A percentile compares a stretch with the other conserved stretches of the same genome.
phyloP scores from a whole-genome alignment of 1,284 basidiomycete species.

The Irpex sp. region DNA sequence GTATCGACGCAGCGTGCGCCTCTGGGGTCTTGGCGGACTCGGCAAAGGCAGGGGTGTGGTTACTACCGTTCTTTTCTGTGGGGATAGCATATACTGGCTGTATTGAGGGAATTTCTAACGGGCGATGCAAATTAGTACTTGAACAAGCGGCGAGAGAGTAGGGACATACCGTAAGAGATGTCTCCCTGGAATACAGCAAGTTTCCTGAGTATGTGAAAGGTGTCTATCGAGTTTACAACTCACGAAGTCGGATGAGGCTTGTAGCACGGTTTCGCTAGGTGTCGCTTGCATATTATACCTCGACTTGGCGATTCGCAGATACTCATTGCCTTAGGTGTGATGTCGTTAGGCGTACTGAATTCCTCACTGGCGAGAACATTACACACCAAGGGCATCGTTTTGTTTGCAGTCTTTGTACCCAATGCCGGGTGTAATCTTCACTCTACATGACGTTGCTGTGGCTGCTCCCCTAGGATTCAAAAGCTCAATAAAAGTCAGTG shows the following conservation, averaged over 20 bases:
- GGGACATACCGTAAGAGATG: conserved; percentile 49
- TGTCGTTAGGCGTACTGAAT: background rate
- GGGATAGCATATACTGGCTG: conserved; percentile 40
- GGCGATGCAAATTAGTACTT: conserved; percentile 7
- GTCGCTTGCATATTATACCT: conserved; percentile 50
- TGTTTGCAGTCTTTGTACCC: conserved; percentile 60
- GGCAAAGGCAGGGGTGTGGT: conserved; percentile 61
- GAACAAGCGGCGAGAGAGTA: background rate
- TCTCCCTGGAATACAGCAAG: conserved; percentile 44
- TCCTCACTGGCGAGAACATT: background rate
- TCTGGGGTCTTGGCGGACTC: conserved; percentile 47
- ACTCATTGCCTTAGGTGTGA: conserved; percentile 45
- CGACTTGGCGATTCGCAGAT: conserved; percentile 47
- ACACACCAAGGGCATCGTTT: conserved; percentile 54
- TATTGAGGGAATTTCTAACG: conserved; percentile 21
- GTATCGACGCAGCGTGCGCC: conserved; percentile 56
- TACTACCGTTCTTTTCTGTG: conserved; percentile 52
- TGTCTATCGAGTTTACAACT: conserved; percentile 23
- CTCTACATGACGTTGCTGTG: conserved; percentile 65
- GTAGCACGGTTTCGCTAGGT: conserved; percentile 50
- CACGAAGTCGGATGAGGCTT: conserved; percentile 73
- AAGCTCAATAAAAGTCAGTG: background rate
- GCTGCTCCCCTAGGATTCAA: conserved; percentile 53
- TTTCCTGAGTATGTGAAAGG: background rate
- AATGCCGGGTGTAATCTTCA: conserved; percentile 39